A percentile compares a stretch with the other conserved stretches of the same genome.
Conservation (phyloP, 306 rosid genomes). For the Amphicarpaea edgeworthii region DNA sequence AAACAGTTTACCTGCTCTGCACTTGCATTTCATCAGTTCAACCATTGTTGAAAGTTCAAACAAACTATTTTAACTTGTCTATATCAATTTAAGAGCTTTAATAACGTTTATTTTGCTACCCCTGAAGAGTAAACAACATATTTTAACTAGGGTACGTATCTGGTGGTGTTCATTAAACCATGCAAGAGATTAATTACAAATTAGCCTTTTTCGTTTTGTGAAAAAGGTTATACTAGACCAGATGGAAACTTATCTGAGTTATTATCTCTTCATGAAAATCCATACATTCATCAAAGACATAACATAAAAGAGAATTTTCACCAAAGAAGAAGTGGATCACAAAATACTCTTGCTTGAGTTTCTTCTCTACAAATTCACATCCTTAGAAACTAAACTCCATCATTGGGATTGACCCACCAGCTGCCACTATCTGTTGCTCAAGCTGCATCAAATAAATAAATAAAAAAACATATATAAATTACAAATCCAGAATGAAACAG, state of each 20-base stretch:
- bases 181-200: no score
- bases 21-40: not conserved
- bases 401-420: conserved; percentile 1
- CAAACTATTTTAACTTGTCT: not conserved
- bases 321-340: conserved; percentile 15
- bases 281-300: not conserved
- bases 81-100: not conserved
- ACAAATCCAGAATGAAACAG: not conserved
- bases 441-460: conserved; percentile 1
- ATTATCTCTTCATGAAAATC: not conserved
- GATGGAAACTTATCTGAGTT: not conserved
- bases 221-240: not conserved
- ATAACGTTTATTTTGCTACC: not conserved
- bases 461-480: not conserved
- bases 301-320: conserved; percentile 15
- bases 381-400: not conserved
- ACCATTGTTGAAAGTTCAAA: not conserved
- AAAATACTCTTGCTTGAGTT: conserved; percentile 16
- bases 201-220: no score
- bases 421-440: conserved; percentile 21
- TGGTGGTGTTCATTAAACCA: no score
- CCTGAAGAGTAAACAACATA: no score
- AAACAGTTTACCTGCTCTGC: not conserved
- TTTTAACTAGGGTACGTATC: no score
- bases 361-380: not conserved